A percentile compares a stretch with the other conserved stretches of the same genome.
phyloP scores from a whole-genome alignment of 164 flowering plant genomes.

The Annona cherimola region DNA sequence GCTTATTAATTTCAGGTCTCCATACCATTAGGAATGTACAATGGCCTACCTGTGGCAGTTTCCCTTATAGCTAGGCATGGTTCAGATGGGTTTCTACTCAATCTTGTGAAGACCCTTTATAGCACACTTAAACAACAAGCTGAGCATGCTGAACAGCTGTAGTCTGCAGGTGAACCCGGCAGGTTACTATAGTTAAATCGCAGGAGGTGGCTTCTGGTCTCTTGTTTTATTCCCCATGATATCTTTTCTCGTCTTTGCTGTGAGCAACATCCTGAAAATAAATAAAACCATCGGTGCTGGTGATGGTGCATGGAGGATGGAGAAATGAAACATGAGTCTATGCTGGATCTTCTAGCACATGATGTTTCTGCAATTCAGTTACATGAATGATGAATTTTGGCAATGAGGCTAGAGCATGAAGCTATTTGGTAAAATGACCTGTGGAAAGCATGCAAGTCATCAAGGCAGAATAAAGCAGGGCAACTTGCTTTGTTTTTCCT shows the following conservation, averaged over 20 bases:
- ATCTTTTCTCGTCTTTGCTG: neutral
- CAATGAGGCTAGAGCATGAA: neutral
- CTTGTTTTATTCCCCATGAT: neutral
- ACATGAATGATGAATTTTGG: too few relatives aligned
- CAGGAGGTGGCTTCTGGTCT: neutral
- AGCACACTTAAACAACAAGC: slow-evolving; percentile 40
- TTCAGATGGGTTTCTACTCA: slow-evolving; percentile 68
- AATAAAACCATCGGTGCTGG: neutral
- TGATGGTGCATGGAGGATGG: neutral
- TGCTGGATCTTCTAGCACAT: neutral
- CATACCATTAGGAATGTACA: slow-evolving; percentile 66
- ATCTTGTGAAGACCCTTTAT: slow-evolving; percentile 50
- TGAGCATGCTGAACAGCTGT: neutral
- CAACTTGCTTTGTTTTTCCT: too few relatives aligned
- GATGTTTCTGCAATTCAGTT: neutral
- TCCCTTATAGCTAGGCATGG: slow-evolving; percentile 84
- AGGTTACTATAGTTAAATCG: neutral
- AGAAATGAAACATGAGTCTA: neutral
- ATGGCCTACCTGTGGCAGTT: slow-evolving; percentile 63
- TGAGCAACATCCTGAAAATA: neutral
- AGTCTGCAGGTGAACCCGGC: neutral
- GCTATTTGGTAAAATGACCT: too few relatives aligned
- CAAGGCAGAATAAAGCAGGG: too few relatives aligned
- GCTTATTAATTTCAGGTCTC: slow-evolving; percentile 46
- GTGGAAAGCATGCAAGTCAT: too few relatives aligned